A percentile compares a stretch with the other conserved stretches of the same genome.
phyloP scores from a whole-genome alignment of 1,139 yeast genomes.

The Kurtzmaniella quercitrusa region DNA sequence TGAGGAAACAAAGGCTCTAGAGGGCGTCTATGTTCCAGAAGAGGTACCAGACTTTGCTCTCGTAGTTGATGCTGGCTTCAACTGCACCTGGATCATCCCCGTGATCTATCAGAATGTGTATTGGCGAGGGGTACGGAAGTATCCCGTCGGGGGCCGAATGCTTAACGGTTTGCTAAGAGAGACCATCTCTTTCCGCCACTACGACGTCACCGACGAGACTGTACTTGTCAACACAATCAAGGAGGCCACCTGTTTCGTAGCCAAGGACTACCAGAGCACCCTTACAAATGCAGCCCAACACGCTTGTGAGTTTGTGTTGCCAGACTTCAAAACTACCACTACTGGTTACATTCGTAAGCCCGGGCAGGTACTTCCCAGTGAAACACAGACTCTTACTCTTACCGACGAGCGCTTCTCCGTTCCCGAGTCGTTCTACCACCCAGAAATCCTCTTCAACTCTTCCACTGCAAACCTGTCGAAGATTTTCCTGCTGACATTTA shows the following conservation, averaged over 20 bases:
- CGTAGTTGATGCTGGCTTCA: slow-evolving; percentile 85
- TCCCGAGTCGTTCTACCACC: slow-evolving; percentile 85
- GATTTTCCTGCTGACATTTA: slow-evolving; percentile 54
- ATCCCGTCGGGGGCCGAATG: slow-evolving; percentile 81
- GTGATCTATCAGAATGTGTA: slow-evolving; percentile 73
- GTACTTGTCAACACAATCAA: slow-evolving; percentile 80
- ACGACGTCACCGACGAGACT: slow-evolving; percentile 91
- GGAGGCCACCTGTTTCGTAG: slow-evolving; percentile 73
- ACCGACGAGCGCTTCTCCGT: slow-evolving; percentile 82
- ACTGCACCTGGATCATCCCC: slow-evolving; percentile 85
- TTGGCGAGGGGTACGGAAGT: slow-evolving; percentile 72
- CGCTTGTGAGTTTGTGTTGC: slow-evolving; percentile 68
- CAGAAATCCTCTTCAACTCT: slow-evolving; percentile 56
- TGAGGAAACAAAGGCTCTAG: background rate
- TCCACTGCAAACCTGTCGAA: slow-evolving; percentile 25
- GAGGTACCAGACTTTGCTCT: slow-evolving; percentile 48
- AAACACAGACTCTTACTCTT: slow-evolving; percentile 62
- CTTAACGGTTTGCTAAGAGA: slow-evolving; percentile 81
- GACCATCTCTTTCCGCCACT: slow-evolving; percentile 83
- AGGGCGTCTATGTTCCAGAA: background rate
- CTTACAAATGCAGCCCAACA: slow-evolving; percentile 26
- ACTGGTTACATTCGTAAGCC: slow-evolving; percentile 49
- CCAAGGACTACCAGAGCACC: slow-evolving; percentile 59
- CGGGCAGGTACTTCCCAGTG: slow-evolving; percentile 24
- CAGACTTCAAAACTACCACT: slow-evolving; percentile 79